Percentiles rank a stretch among this genome's conserved stretches.
phyloP scores from a whole-genome alignment of 2,329 filamentous ascomycete species.

The Diaporthe vexans region DNA sequence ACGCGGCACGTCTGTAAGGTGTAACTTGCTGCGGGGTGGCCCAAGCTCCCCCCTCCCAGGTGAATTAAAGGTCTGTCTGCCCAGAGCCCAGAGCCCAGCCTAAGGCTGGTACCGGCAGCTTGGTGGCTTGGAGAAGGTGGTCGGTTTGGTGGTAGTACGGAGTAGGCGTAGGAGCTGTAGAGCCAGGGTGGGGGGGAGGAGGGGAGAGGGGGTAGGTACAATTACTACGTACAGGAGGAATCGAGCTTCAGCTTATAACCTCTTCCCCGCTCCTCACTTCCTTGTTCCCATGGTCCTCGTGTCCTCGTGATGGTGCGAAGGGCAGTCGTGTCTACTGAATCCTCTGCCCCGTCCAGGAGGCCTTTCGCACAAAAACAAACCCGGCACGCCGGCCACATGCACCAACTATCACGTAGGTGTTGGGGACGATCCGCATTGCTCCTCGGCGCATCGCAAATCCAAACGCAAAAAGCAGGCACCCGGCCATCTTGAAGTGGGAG shows the following conservation, averaged over 20 bases:
- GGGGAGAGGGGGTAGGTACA: too few species aligned
- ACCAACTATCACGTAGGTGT: neutral
- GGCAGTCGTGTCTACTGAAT: neutral
- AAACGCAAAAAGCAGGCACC: neutral
- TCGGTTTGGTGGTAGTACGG: too few species aligned
- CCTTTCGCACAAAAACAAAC: neutral
- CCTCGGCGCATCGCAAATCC: neutral
- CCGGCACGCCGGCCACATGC: neutral
- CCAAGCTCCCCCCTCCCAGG: slow-evolving; percentile 1
- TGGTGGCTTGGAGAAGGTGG: too few species aligned
- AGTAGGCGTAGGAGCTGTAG: too few species aligned
- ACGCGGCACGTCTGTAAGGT: too few species aligned
- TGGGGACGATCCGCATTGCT: neutral
- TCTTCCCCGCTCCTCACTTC: slow-evolving; percentile 8
- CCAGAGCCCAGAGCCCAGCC: too few species aligned
- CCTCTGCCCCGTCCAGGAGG: neutral
- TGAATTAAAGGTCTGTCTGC: neutral
- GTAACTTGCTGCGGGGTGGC: neutral
- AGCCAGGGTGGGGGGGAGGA: too few species aligned
- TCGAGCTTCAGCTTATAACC: neutral
- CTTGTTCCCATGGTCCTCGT: neutral
- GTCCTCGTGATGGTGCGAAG: neutral
- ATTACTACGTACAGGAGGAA: too few species aligned
- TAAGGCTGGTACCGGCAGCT: too few species aligned
- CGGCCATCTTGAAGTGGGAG: neutral